Evolutionary conservation across 345 rosid genomes (phyloP), one percentile per base, ranked within the genome.

Genomic region (Murraya koenigii): DNA sequence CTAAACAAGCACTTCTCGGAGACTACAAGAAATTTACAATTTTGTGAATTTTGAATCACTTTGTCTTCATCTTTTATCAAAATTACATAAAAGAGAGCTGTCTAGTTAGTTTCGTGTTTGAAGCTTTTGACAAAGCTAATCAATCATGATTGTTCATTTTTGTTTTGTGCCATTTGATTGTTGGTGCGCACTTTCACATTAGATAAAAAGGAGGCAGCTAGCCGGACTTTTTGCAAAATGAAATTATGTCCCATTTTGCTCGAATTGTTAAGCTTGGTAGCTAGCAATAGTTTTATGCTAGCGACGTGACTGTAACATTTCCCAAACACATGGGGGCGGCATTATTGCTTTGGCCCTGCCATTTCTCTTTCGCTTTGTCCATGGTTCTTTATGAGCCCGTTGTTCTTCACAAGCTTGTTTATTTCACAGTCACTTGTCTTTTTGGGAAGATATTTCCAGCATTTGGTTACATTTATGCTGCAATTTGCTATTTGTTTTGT

Each of bases 241-340:
- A 71, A 30, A 32, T 78, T 49, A 41, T 65, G 74, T 74, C 71
- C 64, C 17, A 25, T 59, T 30, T 39, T 44, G 62, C 56, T 84
- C 68, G 19, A 66, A 78, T 80, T 38, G 66, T 19, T 52, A 19
- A 52, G 56, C 20, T 52, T 17, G 56, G 22, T 17, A 17, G 56
- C 56, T 17, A 70, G 82, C 52, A 59, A 70, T 54, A 58, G 70
- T 64, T 72, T 74, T 62, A 54, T 70, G 28, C 75, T 62, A 78
- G 86, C 80, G 87, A 87, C 88, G 32, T 76, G 80, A 85, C 88
- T 64, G 41, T 19, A 66, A 47, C 44, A 25, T 66, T 78, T 71
- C 72, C 79, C 90, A 81, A 65, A 85, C 87, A 80, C 75, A 80
- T 77, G 81, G 82, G 78, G 78, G 72, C 76, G 36, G 47, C 75